A percentile compares a stretch with the other conserved stretches of the same genome.
phyloP scores from a whole-genome alignment of 257 asterid species.

The Rauvolfia tetraphylla region DNA sequence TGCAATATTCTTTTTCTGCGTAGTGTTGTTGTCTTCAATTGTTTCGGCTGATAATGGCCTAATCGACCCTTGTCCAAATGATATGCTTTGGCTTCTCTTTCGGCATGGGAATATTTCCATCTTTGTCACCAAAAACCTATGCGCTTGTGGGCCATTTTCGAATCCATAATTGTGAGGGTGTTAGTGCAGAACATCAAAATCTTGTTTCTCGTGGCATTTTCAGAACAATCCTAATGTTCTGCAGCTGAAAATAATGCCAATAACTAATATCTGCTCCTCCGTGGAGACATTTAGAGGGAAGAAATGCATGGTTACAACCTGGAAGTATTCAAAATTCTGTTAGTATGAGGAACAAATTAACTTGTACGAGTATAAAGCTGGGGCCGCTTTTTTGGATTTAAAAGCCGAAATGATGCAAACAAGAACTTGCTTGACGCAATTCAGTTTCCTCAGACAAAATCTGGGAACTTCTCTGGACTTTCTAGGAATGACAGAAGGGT shows the following conservation, averaged over 20 bases:
- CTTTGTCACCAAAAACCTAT: neutral
- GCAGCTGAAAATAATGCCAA: neutral
- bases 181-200: constrained; percentile 9
- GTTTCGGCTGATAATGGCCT: constrained; percentile 18
- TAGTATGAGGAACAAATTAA: neutral
- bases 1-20: constrained; percentile 2
- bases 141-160: constrained; percentile 15
- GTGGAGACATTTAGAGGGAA: no score
- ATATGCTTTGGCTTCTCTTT: constrained; percentile 2
- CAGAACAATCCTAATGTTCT: neutral
- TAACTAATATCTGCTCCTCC: neutral
- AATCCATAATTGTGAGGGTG: constrained; percentile 14
- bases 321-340: no score
- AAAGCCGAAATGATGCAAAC: constrained; percentile 19
- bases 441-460: neutral
- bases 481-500: neutral
- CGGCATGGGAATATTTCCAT: neutral
- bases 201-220: neutral
- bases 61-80: neutral
- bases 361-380: neutral
- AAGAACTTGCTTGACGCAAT: neutral
- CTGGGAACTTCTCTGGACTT: no score
- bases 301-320: no score
- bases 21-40: constrained; percentile 7
- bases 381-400: neutral